These are phyloP conservation scores for Geosmithia morbida DNA, from an alignment of 2,329 filamentous ascomycete species.

Conservation along the genomic window DNA sequence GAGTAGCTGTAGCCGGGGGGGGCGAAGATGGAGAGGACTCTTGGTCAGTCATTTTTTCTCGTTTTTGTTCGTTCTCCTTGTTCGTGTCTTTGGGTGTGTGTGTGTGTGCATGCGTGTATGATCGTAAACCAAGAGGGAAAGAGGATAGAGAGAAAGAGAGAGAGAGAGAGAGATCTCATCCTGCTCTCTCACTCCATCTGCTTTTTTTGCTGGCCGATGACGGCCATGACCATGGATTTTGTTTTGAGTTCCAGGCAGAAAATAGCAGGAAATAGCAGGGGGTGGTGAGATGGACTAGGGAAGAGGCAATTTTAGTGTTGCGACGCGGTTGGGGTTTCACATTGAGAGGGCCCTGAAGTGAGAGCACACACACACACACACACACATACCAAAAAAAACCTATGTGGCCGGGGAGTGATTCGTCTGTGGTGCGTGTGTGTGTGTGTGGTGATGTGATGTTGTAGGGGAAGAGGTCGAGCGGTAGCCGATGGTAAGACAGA, in stretches of 20 bases:
- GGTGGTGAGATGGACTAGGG: background rate
- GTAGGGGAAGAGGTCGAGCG: background rate
- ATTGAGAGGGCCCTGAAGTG: background rate
- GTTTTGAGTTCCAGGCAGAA: background rate
- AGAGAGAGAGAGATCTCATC: background rate
- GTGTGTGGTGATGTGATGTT: background rate
- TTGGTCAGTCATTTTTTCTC: slow-evolving; percentile 3
- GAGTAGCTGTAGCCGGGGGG: slow-evolving; percentile 33
- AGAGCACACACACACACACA: background rate
- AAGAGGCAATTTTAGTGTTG: background rate
- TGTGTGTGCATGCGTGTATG: background rate
- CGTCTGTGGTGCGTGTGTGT: background rate
- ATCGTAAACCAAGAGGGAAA: background rate
- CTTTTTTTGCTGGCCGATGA: background rate
- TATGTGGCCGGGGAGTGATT: background rate
- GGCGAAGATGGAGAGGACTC: slow-evolving; percentile 2
- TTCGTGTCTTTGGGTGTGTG: background rate
- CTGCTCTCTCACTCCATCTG: background rate
- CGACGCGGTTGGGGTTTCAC: background rate
- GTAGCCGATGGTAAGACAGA: background rate
- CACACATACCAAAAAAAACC: background rate
- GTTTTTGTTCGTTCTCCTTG: background rate
- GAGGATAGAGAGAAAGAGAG: background rate
- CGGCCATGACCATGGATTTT: background rate
- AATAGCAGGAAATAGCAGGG: background rate